A percentile compares a stretch with the other conserved stretches of the same genome.
Evolutionary conservation across 352 stramenopile genomes (phyloP).

Genomic region (Globisporangium carolinianum): DNA sequence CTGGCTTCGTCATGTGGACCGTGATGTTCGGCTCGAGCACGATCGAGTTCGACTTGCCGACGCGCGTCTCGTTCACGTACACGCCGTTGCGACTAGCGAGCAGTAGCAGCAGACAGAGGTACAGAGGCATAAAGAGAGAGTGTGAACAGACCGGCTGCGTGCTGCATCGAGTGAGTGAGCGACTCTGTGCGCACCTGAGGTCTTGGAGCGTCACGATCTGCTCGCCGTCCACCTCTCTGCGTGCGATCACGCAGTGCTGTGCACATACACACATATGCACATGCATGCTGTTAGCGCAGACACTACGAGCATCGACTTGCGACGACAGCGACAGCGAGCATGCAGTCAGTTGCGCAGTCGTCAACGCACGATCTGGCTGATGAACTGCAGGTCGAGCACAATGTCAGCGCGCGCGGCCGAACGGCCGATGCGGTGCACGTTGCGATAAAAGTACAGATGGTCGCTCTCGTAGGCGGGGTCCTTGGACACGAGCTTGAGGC

Average conservation of each 20-base stretch:
- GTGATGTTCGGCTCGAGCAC: constrained; percentile 35
- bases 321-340: not conserved
- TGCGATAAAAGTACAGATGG: constrained; percentile 51
- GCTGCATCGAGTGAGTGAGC: not conserved
- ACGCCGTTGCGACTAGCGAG: constrained; percentile 34
- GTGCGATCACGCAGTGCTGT: constrained; percentile 53
- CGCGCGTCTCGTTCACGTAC: constrained; percentile 53
- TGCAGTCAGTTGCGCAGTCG: not conserved
- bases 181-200: constrained; percentile 31
- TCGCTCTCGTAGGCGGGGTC: constrained; percentile 42
- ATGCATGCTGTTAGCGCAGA: not conserved
- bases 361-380: constrained; percentile 55
- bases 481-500: constrained; percentile 58
- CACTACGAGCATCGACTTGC: not conserved
- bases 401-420: constrained; percentile 35
- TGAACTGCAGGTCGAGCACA: constrained; percentile 48
- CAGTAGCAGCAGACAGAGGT: constrained; percentile 20
- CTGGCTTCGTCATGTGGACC: constrained; percentile 68
- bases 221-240: constrained; percentile 20
- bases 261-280: not conserved
- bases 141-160: not conserved
- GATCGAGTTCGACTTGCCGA: constrained; percentile 33
- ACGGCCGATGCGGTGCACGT: constrained; percentile 45
- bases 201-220: constrained; percentile 39
- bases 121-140: not conserved